A percentile compares a stretch with the other conserved stretches of the same genome.
Evolutionary conservation across 2,329 filamentous ascomycete genomes (phyloP).

Genomic region (Coniochaeta ligniaria): DNA sequence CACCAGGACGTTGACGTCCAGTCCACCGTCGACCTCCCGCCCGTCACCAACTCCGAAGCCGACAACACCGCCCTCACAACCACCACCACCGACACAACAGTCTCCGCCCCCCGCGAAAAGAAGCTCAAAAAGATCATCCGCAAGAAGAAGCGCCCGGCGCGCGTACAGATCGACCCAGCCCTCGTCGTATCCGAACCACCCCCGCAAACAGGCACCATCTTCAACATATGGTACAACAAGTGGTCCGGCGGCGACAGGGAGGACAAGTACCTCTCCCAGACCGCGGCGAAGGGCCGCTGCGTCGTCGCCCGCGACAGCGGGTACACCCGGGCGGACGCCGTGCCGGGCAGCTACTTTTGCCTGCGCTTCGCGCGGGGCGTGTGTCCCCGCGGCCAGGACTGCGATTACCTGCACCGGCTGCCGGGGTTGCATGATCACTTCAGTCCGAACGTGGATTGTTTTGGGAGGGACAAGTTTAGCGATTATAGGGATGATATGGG

Average conservation of each 20-base stretch:
- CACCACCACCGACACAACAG: constrained; percentile 28
- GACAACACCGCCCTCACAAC: constrained; percentile 27
- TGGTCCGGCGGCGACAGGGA: constrained; percentile 95
- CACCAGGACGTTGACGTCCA: constrained; percentile 7
- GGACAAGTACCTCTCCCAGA: constrained; percentile 80
- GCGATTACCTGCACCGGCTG: constrained; percentile 86
- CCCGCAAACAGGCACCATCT: constrained; percentile 88
- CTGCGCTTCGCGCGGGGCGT: constrained; percentile 80
- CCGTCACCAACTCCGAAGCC: constrained; percentile 10
- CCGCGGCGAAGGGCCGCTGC: constrained; percentile 76
- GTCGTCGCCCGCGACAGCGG: constrained; percentile 75
- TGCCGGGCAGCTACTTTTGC: constrained; percentile 83
- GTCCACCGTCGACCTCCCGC: constrained; percentile 5
- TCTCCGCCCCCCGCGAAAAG: constrained; percentile 39
- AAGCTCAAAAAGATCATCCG: constrained; percentile 90
- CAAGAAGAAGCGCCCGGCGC: constrained; percentile 82
- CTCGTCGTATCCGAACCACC: constrained; percentile 78
- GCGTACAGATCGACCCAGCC: constrained; percentile 82
- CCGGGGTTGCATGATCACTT: constrained; percentile 84
- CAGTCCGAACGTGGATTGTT: constrained; percentile 91
- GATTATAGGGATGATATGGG: constrained; percentile 98
- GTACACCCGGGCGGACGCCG: constrained; percentile 70
- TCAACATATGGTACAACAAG: constrained; percentile 99
- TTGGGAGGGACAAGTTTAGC: constrained; percentile 84
- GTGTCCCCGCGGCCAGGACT: constrained; percentile 73